These are phyloP conservation scores for Paramecium sonneborni DNA, from an alignment of 73 alveolate genomes.

Conservation along the genomic window DNA sequence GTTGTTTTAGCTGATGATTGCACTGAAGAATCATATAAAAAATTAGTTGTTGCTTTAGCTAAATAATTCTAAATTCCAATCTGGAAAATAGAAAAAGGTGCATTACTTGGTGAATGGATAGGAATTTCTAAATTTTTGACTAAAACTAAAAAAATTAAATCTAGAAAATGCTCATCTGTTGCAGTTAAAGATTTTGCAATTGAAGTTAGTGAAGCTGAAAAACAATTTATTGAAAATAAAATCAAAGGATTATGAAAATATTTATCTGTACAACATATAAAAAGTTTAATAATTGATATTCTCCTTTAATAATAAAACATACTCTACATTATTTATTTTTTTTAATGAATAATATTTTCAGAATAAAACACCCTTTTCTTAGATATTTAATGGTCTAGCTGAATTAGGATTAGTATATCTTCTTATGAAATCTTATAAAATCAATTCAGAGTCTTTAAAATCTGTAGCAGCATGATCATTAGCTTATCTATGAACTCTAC, in stretches of 20 bases:
- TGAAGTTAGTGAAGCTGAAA: constrained; percentile 45
- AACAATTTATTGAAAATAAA: constrained; percentile 8
- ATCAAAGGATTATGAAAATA: constrained; percentile 37
- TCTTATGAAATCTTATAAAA: constrained; percentile 83
- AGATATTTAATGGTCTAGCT: constrained; percentile 72
- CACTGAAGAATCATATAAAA: constrained; percentile 20
- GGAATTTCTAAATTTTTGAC: constrained; percentile 50
- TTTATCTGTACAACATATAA: neutral
- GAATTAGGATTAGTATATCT: constrained; percentile 84
- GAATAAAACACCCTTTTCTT: constrained; percentile 16
- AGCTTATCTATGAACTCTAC: constrained; percentile 89
- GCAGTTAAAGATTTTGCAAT: constrained; percentile 53
- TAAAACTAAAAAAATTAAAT: constrained; percentile 39
- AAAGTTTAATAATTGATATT: neutral
- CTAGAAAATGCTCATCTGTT: constrained; percentile 51
- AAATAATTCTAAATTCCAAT: constrained; percentile 31
- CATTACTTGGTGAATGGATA: constrained; percentile 51
- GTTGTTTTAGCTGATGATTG: constrained; percentile 51
- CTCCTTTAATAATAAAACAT: neutral
- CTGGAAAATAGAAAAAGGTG: constrained; percentile 52
- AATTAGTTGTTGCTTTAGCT: constrained; percentile 56
- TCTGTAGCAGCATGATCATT: constrained; percentile 85
- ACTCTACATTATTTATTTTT: neutral
- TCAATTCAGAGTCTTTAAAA: constrained; percentile 84
- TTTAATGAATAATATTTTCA: constrained; percentile 23